A percentile compares a stretch with the other conserved stretches of the same genome.
Evolutionary conservation across 2,329 filamentous ascomycete genomes (phyloP).

Genomic region (Colletotrichum sp.): DNA sequence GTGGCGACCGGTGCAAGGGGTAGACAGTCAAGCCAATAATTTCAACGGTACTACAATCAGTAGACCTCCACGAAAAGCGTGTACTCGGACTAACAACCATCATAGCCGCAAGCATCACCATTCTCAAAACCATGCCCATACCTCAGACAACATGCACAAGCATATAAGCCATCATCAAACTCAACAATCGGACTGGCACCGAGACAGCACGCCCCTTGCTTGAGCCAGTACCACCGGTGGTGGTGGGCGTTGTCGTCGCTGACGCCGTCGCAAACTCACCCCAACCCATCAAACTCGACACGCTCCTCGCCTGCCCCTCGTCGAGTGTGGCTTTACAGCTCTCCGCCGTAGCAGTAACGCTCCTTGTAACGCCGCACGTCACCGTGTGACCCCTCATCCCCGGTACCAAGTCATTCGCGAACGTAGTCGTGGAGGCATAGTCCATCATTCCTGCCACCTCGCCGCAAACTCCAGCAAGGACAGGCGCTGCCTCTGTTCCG

Average conservation of each 20-base stretch:
- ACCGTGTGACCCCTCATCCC: background rate
- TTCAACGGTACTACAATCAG: too few species aligned
- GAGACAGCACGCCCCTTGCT: background rate
- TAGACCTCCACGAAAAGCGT: too few species aligned
- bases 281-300: background rate
- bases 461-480: background rate
- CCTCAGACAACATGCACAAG: background rate
- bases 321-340: background rate
- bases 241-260: constrained; percentile 19
- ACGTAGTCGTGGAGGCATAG: background rate
- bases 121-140: background rate
- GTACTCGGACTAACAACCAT: accelerated
- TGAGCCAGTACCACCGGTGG: background rate
- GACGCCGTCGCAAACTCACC: constrained; percentile 19
- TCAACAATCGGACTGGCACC: background rate
- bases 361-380: background rate
- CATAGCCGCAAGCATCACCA: too few species aligned
- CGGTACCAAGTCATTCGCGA: background rate
- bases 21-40: background rate
- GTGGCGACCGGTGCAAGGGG: background rate
- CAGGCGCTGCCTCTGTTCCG: background rate
- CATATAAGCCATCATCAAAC: background rate
- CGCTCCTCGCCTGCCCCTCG: background rate
- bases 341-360: background rate
- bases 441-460: background rate